Base-by-base conservation (phyloP, 176 grass and related monocot genomes). In the Oropetium thomaeum region DNA sequence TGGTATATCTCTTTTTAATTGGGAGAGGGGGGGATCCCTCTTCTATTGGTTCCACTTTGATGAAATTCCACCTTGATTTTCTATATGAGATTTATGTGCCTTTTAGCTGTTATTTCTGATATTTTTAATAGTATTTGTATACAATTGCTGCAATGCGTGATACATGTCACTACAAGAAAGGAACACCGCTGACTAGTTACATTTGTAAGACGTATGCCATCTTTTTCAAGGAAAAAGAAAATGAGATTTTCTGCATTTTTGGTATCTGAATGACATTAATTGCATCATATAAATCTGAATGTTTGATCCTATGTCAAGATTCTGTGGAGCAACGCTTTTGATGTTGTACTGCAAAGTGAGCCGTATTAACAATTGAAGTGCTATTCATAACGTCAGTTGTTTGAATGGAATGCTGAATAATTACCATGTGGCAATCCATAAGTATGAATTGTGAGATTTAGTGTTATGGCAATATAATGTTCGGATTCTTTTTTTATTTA, bases 271-370 rank as follows among this genome's bases (percentile, higher is more conserved):
- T 42, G 40, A 42, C 40, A 42, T 42, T 42, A 42, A 42, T 42
- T 42, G 40, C 40, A 42, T 12, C 10, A 11, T 42, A 42, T 42
- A 42, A 1, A 8, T 42, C 8, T 44, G 7, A 25, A 29, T 8
- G 14, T 64, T 78, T n/a, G 25, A 55, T 67, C 49, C 39, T 57
- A 68, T 79, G 78, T 40, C 33, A 3, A 73, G 13, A 22, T 54
- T 1, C 65, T 20, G 39, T 58, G n/a, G 14, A 82, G 75, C 10
- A 49, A 38, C 8, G 30, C 5, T 19, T 76, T 60, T 58, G 38
- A 59, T 59, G 28, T 35, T 58, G 48, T 45, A 30, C 17, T 38
- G 10, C 67, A 22, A 25, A 76, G 41, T 40, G 5, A 60, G n/a
- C 71, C 53, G 68, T 69, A 62, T 60, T 59, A 49, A 39, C 10